Percentiles rank a stretch among this genome's conserved stretches.
These are phyloP conservation scores for Chondrostereum purpureum DNA, from an alignment of 1,284 basidiomycete genomes.

Conservation along the genomic window DNA sequence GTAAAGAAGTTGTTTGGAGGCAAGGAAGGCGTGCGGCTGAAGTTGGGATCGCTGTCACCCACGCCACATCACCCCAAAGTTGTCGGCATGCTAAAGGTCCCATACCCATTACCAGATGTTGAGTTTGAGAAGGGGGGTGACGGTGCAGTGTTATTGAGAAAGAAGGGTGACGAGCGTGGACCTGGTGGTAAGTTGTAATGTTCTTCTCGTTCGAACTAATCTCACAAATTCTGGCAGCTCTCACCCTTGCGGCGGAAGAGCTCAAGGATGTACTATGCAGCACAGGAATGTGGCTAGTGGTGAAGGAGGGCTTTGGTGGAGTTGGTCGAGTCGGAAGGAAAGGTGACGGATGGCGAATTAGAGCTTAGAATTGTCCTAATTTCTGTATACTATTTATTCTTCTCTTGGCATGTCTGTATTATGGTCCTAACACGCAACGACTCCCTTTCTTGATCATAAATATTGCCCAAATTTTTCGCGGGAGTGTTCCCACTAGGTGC, in stretches of 20 bases:
- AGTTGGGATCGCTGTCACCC: conserved; percentile 79
- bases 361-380: conserved; percentile 27
- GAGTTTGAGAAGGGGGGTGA: conserved; percentile 43
- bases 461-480: too few species aligned
- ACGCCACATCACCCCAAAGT: conserved; percentile 97
- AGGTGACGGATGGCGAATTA: conserved; percentile 71
- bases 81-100: conserved; percentile 84
- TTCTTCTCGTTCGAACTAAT: conserved; percentile 1
- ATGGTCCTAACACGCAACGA: too few species aligned
- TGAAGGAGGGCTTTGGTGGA: conserved; percentile 88
- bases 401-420: too few species aligned
- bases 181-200: conserved; percentile 5
- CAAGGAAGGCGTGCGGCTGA: conserved; percentile 31
- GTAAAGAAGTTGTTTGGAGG: conserved; percentile 20
- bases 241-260: conserved; percentile 81
- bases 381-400: not conserved
- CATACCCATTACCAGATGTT: conserved; percentile 77
- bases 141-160: not conserved
- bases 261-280: conserved; percentile 90
- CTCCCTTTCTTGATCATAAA: too few species aligned
- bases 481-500: too few species aligned
- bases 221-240: conserved; percentile 26
- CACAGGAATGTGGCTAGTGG: conserved; percentile 88
- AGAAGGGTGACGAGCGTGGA: not conserved
- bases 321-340: conserved; percentile 74